A percentile compares a stretch with the other conserved stretches of the same genome.
Conservation (phyloP, 495 filamentous ascomycete genomes). For the Sabuloglossum arenarium region DNA sequence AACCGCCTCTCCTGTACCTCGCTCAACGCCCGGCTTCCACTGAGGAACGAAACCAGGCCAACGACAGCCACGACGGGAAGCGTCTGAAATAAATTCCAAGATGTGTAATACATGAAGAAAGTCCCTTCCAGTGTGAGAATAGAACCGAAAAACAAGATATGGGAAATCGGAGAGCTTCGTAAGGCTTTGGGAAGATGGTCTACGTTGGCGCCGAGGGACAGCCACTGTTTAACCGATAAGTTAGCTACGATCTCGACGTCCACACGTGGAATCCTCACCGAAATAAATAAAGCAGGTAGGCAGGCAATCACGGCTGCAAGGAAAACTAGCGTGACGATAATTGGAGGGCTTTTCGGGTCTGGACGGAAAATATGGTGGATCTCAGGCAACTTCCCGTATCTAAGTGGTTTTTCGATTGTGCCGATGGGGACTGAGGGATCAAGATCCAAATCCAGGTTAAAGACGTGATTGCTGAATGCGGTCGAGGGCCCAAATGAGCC, state of each 20-base stretch:
- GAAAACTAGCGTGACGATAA: slow-evolving; percentile 64
- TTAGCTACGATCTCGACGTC: neutral
- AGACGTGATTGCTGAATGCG: slow-evolving; percentile 40
- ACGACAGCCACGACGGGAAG: slow-evolving; percentile 51
- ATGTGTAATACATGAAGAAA: slow-evolving; percentile 88
- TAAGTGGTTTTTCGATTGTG: slow-evolving; percentile 39
- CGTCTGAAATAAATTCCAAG: slow-evolving; percentile 82
- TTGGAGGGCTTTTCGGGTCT: slow-evolving; percentile 62
- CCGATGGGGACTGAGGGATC: slow-evolving; percentile 38
- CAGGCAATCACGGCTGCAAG: slow-evolving; percentile 45
- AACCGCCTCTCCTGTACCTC: slow-evolving; percentile 81
- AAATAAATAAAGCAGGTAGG: slow-evolving; percentile 46
- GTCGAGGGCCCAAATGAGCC: slow-evolving; percentile 65
- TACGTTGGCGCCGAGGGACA: slow-evolving; percentile 64
- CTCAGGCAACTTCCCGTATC: slow-evolving; percentile 63
- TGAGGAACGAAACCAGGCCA: slow-evolving; percentile 55
- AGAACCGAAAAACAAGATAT: slow-evolving; percentile 63
- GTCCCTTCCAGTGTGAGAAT: slow-evolving; percentile 72
- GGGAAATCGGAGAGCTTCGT: slow-evolving; percentile 49
- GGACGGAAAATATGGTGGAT: slow-evolving; percentile 83
- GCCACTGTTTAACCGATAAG: slow-evolving; percentile 32
- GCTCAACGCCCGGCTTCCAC: slow-evolving; percentile 74
- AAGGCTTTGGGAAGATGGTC: slow-evolving; percentile 58
- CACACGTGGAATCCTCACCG: slow-evolving; percentile 30
- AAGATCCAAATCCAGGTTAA: slow-evolving; percentile 39